These are phyloP conservation scores for Penicillium ucsense DNA, from an alignment of 495 filamentous ascomycete genomes.

Conservation along the genomic window DNA sequence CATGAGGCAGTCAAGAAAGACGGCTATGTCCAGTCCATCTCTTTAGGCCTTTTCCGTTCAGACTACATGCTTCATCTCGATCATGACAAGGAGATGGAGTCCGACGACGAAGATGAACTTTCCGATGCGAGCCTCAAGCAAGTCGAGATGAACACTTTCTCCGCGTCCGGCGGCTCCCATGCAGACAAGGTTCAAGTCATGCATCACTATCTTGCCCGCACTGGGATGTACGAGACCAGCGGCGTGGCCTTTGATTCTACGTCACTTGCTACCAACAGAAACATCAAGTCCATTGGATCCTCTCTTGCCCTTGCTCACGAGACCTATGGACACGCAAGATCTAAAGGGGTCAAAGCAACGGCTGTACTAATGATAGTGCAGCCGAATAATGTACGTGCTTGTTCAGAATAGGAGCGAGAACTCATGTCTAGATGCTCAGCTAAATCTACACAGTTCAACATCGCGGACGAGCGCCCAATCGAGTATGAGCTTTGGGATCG, in stretches of 20 bases:
- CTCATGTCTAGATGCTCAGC: no score
- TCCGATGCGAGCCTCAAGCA: conserved; percentile 52
- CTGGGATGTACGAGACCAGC: conserved; percentile 11
- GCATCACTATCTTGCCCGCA: conserved; percentile 37
- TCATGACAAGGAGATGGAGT: neutral
- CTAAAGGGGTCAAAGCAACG: conserved; percentile 9
- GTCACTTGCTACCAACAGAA: conserved; percentile 52
- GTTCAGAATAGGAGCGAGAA: neutral
- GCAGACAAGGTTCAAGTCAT: conserved; percentile 53
- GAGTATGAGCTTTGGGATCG: conserved; percentile 38
- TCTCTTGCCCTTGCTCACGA: conserved; percentile 57
- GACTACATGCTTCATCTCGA: conserved; percentile 82
- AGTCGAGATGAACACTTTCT: conserved; percentile 88
- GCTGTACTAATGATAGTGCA: conserved; percentile 73
- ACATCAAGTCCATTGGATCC: conserved; percentile 48
- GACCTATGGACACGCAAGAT: conserved; percentile 46
- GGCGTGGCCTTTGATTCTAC: conserved; percentile 7
- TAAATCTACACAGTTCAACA: conserved; percentile 43
- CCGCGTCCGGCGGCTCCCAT: conserved; percentile 65
- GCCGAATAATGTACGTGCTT: conserved; percentile 43
- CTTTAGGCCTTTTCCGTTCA: conserved; percentile 76
- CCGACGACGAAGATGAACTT: neutral
- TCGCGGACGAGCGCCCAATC: conserved; percentile 63
- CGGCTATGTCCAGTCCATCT: conserved; percentile 46
- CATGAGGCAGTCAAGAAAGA: conserved; percentile 62